phyloP scores from a whole-genome alignment of 2,329 filamentous ascomycete genomes.

The Byssothecium circinans region DNA sequence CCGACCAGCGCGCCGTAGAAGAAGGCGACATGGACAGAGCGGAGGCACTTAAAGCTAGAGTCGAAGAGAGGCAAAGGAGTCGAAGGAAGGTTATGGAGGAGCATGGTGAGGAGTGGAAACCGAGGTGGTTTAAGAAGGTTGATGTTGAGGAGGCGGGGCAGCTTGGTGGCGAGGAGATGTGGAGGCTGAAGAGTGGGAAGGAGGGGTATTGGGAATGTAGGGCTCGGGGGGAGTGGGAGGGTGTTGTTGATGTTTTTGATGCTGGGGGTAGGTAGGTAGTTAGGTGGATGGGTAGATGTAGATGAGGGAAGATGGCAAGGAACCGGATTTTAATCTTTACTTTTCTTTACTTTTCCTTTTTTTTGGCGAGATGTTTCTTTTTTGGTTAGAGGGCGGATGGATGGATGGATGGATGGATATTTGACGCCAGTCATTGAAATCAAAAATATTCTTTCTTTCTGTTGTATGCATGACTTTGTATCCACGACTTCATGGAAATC shows the following conservation, averaged over 20 bases:
- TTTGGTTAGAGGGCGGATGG: too few relatives aligned
- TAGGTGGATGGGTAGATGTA: not conserved
- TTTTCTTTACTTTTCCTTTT: not conserved
- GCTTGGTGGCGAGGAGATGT: conserved; percentile 50
- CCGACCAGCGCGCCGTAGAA: conserved; percentile 85
- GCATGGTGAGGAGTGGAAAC: conserved; percentile 69
- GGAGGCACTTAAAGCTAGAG: conserved; percentile 75
- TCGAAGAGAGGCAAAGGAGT: conserved; percentile 83
- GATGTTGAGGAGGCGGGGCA: conserved; percentile 32
- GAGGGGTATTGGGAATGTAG: conserved; percentile 95
- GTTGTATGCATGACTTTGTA: too few relatives aligned
- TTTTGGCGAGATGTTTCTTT: not conserved
- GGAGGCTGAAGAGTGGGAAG: conserved; percentile 72
- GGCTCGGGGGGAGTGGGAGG: conserved; percentile 66
- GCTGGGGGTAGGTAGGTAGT: not conserved
- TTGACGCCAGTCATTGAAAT: too few relatives aligned
- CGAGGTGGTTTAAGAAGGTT: conserved; percentile 82
- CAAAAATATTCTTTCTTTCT: too few relatives aligned
- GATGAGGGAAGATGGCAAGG: not conserved
- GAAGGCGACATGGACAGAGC: conserved; percentile 79
- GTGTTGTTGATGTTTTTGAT: conserved; percentile 59
- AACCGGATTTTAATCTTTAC: not conserved
- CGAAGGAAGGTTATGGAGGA: conserved; percentile 76
- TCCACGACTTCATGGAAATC: too few relatives aligned
- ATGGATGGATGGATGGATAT: too few relatives aligned